Conservation (phyloP, 1,284 basidiomycete genomes). For the Ustilago crameri region DNA sequence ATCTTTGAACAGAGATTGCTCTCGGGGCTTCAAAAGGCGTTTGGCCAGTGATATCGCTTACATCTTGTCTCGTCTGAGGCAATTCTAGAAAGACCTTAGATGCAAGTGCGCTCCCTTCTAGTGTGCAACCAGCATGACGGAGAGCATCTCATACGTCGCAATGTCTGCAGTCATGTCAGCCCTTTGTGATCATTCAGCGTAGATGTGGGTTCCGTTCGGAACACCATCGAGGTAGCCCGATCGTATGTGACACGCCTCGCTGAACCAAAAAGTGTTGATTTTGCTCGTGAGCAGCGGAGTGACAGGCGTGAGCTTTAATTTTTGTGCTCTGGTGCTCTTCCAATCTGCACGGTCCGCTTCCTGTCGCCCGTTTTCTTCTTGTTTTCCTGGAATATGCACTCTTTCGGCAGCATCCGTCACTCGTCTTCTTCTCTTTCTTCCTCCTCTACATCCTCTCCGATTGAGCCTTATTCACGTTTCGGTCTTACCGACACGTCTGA, state of each 20-base stretch:
- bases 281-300: not conserved
- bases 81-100: not conserved
- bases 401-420: not conserved
- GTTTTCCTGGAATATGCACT: not conserved
- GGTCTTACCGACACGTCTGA: not conserved
- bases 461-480: no score
- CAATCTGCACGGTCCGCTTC: not conserved
- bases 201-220: not conserved
- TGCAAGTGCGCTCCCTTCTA: not conserved
- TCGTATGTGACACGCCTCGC: not conserved
- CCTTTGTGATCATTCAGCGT: no score
- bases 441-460: no score
- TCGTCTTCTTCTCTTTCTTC: no score
- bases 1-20: constrained; percentile 59
- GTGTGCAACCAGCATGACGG: not conserved
- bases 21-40: constrained; percentile 50
- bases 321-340: not conserved
- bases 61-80: not conserved
- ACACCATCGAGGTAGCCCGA: constrained; percentile 3
- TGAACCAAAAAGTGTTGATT: not conserved
- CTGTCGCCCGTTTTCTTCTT: not conserved
- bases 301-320: not conserved
- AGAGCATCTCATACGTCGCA: no score
- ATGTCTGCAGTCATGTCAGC: not conserved
- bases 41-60: constrained; percentile 27